phyloP scores from a whole-genome alignment of 2,329 filamentous ascomycete genomes.

The Colletotrichum sp. region DNA sequence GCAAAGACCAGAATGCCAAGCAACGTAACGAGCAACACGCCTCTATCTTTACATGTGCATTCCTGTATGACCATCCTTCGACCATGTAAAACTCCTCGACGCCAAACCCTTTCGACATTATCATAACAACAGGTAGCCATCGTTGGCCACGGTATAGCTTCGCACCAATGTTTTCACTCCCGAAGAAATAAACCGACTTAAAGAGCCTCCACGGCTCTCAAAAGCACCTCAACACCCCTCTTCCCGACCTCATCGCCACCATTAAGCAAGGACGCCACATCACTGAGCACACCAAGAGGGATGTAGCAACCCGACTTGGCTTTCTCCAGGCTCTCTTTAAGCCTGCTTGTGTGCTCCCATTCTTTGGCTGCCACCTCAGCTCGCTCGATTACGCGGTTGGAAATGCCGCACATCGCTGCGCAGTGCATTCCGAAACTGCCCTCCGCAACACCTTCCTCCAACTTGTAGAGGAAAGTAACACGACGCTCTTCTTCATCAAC shows the following conservation, averaged over 20 bases:
- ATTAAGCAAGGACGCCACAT: slow-evolving; percentile 79
- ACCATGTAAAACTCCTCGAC: not conserved
- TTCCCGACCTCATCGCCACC: slow-evolving; percentile 55
- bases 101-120: not conserved
- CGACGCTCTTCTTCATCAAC: slow-evolving; percentile 84
- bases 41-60: not conserved
- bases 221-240: slow-evolving; percentile 63
- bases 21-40: not conserved
- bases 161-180: not conserved
- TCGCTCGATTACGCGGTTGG: slow-evolving; percentile 78
- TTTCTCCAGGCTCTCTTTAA: slow-evolving; percentile 87
- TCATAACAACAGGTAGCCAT: not conserved
- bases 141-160: not conserved
- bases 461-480: slow-evolving; percentile 96
- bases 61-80: not conserved
- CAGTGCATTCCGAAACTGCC: slow-evolving; percentile 99
- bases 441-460: slow-evolving; percentile 92
- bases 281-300: slow-evolving; percentile 85
- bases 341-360: slow-evolving; percentile 92
- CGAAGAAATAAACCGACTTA: slow-evolving; percentile 30
- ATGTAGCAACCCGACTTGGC: slow-evolving; percentile 82
- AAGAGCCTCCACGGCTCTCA: slow-evolving; percentile 64
- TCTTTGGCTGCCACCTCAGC: slow-evolving; percentile 88
- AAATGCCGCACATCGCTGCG: slow-evolving; percentile 96
- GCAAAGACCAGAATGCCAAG: not conserved